phyloP scores from a whole-genome alignment of 345 rosid species.

The Adansonia digitata region DNA sequence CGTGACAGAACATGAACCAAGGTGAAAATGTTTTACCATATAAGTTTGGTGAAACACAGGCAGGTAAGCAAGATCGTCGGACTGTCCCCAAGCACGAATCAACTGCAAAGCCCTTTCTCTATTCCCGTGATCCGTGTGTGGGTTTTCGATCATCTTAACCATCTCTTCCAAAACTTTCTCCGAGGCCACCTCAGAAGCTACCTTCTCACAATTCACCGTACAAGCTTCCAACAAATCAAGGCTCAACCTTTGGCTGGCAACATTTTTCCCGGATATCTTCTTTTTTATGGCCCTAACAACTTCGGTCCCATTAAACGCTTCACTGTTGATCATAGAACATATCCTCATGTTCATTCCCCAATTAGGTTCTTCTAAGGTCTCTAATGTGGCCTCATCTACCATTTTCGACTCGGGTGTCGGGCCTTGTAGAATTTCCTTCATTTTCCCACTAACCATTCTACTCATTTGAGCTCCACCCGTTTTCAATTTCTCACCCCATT shows the following conservation, averaged over 20 bases:
- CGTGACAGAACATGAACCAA: background rate
- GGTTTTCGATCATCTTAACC: constrained; percentile 68
- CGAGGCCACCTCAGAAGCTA: constrained; percentile 69
- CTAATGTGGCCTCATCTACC: constrained; percentile 84
- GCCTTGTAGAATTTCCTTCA: constrained; percentile 77
- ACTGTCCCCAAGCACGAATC: constrained; percentile 79
- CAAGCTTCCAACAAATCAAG: constrained; percentile 78
- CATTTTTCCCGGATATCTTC: constrained; percentile 57
- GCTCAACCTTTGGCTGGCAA: constrained; percentile 55
- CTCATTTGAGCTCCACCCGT: constrained; percentile 82
- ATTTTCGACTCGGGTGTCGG: constrained; percentile 76
- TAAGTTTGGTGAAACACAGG: constrained; percentile 75
- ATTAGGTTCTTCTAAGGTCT: constrained; percentile 66
- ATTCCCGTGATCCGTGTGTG: constrained; percentile 43
- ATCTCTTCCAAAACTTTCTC: constrained; percentile 86
- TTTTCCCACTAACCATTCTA: constrained; percentile 64
- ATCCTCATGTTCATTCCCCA: constrained; percentile 94
- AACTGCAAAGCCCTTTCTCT: constrained; percentile 55
- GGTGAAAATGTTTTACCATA: constrained; percentile 25
- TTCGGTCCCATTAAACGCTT: constrained; percentile 61
- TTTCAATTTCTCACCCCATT: constrained; percentile 72
- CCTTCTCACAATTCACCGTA: constrained; percentile 71
- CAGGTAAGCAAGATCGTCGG: constrained; percentile 69
- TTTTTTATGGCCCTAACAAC: constrained; percentile 67
- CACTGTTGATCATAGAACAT: constrained; percentile 69